A percentile compares a stretch with the other conserved stretches of the same genome.
Evolutionary conservation across 441 rosid species (phyloP).

Genomic region (Metrosideros polymorpha): DNA sequence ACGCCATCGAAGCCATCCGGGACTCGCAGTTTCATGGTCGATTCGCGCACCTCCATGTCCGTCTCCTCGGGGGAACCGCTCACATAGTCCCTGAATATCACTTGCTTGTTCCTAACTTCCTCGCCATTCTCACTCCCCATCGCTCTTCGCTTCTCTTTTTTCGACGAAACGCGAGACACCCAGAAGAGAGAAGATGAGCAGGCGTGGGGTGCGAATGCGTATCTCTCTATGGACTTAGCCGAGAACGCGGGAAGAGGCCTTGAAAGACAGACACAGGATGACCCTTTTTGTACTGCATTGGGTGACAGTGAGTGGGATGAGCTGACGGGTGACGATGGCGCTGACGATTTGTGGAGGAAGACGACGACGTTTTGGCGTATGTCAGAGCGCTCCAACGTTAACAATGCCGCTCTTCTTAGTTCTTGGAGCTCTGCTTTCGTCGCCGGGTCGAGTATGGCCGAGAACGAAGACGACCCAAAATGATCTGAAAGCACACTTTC

Average conservation of each 20-base stretch:
- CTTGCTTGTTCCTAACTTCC: constrained; percentile 18
- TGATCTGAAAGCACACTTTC: not conserved
- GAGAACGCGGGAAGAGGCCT: not conserved
- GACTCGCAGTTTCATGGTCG: constrained; percentile 16
- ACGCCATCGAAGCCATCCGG: constrained; percentile 20
- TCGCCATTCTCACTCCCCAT: not conserved
- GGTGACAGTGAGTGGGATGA: not conserved
- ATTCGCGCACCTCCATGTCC: constrained; percentile 14
- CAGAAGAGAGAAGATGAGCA: not conserved
- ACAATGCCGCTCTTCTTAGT: not conserved
- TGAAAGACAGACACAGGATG: not conserved
- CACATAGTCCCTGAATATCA: constrained; percentile 11
- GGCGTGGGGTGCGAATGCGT: not conserved
- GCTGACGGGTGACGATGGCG: not conserved
- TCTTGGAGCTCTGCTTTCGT: not conserved
- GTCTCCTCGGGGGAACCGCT: constrained; percentile 15
- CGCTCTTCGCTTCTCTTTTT: not conserved
- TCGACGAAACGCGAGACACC: not conserved
- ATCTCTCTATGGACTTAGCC: not conserved
- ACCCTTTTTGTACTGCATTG: not conserved
- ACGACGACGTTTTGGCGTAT: not conserved
- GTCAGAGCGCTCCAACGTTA: not conserved
- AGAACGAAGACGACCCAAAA: not conserved
- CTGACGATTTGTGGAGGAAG: not conserved
- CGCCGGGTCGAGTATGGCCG: not conserved